phyloP scores from a whole-genome alignment of 208 protist genomes.

The Acanthamoeba castellanii region DNA sequence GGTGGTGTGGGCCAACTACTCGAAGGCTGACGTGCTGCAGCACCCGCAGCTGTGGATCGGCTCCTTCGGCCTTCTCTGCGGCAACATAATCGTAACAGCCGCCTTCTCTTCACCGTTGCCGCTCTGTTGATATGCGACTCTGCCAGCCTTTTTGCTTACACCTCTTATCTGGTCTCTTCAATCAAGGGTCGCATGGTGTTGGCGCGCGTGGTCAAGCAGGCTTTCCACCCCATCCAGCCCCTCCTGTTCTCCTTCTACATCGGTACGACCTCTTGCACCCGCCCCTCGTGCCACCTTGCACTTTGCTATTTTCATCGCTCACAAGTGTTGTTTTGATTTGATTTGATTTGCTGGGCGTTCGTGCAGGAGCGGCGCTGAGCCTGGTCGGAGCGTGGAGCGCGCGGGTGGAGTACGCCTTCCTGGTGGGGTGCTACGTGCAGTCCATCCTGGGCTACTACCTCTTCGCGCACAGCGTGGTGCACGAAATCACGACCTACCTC shows the following conservation, averaged over 20 bases:
- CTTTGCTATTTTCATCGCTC: not conserved
- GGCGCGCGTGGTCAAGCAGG: slow-evolving; percentile 19
- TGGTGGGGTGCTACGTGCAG: slow-evolving; percentile 21
- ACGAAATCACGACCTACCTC: slow-evolving; percentile 44
- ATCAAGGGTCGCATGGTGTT: slow-evolving; percentile 41
- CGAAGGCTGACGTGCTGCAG: not conserved
- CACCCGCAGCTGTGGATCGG: slow-evolving; percentile 49
- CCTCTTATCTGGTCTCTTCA: not conserved
- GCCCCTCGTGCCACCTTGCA: not conserved
- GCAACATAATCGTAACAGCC: not conserved
- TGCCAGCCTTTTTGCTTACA: not conserved
- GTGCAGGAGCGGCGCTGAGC: slow-evolving; percentile 7
- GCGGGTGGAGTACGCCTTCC: not conserved
- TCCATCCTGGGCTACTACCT: slow-evolving; percentile 44
- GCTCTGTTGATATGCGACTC: not conserved
- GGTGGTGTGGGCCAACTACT: slow-evolving; percentile 43
- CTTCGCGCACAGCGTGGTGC: slow-evolving; percentile 5
- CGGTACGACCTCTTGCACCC: not conserved
- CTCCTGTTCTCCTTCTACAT: slow-evolving; percentile 52
- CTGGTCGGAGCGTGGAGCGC: not conserved
- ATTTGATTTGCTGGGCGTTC: not conserved
- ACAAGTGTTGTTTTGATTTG: not conserved
- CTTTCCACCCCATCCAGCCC: slow-evolving; percentile 53
- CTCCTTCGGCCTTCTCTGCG: slow-evolving; percentile 29
- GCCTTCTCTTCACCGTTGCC: not conserved